Evolutionary conservation across 176 grass and related monocot species (phyloP), one percentile per base, ranked within the genome.

Genomic region (Carex parvula): DNA sequence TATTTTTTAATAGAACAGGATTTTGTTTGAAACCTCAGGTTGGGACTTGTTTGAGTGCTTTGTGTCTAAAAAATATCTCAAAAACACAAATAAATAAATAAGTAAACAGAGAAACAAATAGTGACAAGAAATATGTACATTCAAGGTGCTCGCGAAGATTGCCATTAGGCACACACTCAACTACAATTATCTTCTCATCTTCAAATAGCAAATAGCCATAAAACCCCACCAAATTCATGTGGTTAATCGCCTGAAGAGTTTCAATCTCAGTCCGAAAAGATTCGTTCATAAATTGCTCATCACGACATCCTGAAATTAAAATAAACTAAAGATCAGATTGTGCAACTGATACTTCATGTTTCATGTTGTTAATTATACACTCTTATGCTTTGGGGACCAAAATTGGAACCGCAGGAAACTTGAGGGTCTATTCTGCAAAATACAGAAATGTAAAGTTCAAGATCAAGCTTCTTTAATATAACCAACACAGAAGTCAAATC

Each of bases 91-190:
- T 81, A 12, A 76, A 42, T 11, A 81, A 41, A 39, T 69, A 12
- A 76, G 30, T 11, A 77, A 26, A 18, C 14, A 56, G 71, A 8
- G 14, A 52, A n/a, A 18, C 10, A 42, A 44, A 37, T 29, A 20
- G 29, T 75, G 46, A 0, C 16, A 84, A 61, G 42, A 60, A 65
- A 85, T 54, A 81, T 74, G 68, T 93, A 95, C 95, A 88, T 63
- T 98, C 92, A 41, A 98, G 92, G 69, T 98, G 92, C 24, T 98
- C 86, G 39, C 92, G 86, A 91, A 98, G 92, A 83, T 91, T 98
- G 39, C 92, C 92, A 84, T 98, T 95, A 39, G 95, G 82, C 72
- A 93, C 80, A 62, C 70, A 93, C 46, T 98, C 95, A 41, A 98
- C 91, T 67, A 98, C 88, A 74, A 98, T 90, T 71, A 98, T 83